Base-by-base conservation (phyloP, 2,329 filamentous ascomycete species). In the Shiraia bambusicola region DNA sequence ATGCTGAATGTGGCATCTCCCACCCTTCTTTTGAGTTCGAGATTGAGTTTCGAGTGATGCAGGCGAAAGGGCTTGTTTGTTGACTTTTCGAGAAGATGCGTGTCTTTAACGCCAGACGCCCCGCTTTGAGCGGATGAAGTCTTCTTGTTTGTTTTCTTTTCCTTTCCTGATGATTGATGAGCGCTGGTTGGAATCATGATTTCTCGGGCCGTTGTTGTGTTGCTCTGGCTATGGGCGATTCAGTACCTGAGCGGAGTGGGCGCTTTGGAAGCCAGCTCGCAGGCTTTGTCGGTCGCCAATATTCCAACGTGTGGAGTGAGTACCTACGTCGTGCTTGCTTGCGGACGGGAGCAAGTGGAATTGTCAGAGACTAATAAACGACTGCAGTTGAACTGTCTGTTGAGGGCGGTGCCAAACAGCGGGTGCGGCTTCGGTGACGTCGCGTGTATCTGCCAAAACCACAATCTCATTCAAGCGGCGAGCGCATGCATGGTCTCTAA, bases 301-400 rank as follows among this genome's bases (percentile, higher is more conserved):
- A 50, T 56, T 16, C 55, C 55, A 25, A 12, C 45, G 29, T 58
- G 53, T 35, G 55, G 53, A 31, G 53, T 58, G 37, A 33, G 43
- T 47, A 19, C 11, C 33, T n/a, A 8, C 3, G 14, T 6, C 10
- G 5, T 22, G 14, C n/a, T n/a, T n/a, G n/a, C n/a, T 22, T 5
- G 19, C 4, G 19, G 19, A 5, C 19, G 8, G 19, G 5, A 13
- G 32, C 12, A 28, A 13, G 15, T 14, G n/a, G 12, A 33, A 29
- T 7, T n/a, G n/a, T n/a, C n/a, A n/a, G n/a, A n/a, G n/a, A n/a
- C n/a, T 36, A 25, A 37, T 39, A 32, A 37, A 19, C 1, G 26
- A 5, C 6, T n/a, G 2, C 19, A 60, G 56, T 32, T 60, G 6
- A 14, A 31, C 33, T 60, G 56, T 37, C 40, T 57, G 27, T 27